phyloP scores from a whole-genome alignment of 768 basidiomycete genomes.

The Amanita subjunquillea region DNA sequence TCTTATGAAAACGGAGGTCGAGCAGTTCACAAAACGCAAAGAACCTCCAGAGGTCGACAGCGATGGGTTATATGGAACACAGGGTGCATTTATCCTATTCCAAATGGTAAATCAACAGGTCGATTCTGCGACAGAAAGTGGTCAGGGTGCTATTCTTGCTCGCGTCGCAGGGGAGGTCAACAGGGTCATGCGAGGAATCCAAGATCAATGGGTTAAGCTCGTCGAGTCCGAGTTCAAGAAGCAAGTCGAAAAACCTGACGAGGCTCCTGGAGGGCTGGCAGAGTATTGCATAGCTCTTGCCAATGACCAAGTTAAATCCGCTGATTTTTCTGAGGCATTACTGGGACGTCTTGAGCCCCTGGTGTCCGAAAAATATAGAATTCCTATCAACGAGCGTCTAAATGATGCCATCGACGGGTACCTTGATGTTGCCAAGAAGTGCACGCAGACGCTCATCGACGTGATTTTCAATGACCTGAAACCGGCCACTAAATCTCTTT shows the following conservation, averaged over 20 bases:
- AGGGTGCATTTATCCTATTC: slow-evolving; percentile 92
- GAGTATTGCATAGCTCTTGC: slow-evolving; percentile 96
- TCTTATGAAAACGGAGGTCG: slow-evolving; percentile 83
- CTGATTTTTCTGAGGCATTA: slow-evolving; percentile 86
- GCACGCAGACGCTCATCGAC: slow-evolving; percentile 88
- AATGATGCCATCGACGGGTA: slow-evolving; percentile 98
- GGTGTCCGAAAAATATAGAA: slow-evolving; percentile 87
- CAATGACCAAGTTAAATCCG: slow-evolving; percentile 95
- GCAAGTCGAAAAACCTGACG: slow-evolving; percentile 81
- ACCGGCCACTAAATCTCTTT: slow-evolving; percentile 74
- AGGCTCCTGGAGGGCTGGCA: slow-evolving; percentile 77
- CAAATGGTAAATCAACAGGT: slow-evolving; percentile 98
- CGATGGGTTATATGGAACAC: slow-evolving; percentile 84
- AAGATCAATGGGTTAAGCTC: slow-evolving; percentile 79
- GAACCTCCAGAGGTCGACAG: slow-evolving; percentile 84
- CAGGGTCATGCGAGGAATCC: slow-evolving; percentile 82
- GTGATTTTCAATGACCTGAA: slow-evolving; percentile 93
- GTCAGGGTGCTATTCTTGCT: slow-evolving; percentile 87
- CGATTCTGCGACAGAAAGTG: slow-evolving; percentile 90
- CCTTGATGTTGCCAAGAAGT: slow-evolving; percentile 96
- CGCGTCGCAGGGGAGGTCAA: slow-evolving; percentile 83
- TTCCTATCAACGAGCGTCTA: slow-evolving; percentile 71
- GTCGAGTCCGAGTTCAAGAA: slow-evolving; percentile 83
- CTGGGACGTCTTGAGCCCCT: slow-evolving; percentile 80
- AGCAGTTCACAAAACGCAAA: slow-evolving; percentile 73